phyloP scores from a whole-genome alignment of 352 stramenopile species.

The Globisporangium uncinulatum region DNA sequence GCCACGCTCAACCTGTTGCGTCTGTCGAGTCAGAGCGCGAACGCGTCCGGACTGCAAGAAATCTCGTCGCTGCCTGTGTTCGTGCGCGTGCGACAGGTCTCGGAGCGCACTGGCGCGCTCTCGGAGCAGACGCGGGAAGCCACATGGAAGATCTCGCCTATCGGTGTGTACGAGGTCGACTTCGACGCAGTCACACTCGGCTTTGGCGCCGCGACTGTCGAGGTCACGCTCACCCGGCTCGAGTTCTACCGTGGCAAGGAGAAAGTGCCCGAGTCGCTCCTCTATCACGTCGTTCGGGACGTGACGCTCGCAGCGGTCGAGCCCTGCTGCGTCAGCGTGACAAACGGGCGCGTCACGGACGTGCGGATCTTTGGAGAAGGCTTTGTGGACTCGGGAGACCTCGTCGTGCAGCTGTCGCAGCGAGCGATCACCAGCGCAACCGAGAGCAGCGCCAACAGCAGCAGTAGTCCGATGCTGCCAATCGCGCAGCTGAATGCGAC shows the following conservation, averaged over 20 bases:
- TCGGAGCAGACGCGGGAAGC: conserved; percentile 49
- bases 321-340: conserved; percentile 54
- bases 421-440: conserved; percentile 17
- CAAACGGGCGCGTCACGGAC: conserved; percentile 47
- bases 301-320: conserved; percentile 36
- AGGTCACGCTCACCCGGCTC: conserved; percentile 45
- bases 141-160: conserved; percentile 43
- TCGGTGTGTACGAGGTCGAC: conserved; percentile 55
- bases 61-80: conserved; percentile 46
- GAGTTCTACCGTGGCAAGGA: conserved; percentile 45
- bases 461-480: neutral
- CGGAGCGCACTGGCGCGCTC: conserved; percentile 37
- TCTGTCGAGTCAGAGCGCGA: conserved; percentile 18
- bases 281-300: conserved; percentile 49
- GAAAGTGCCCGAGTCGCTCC: conserved; percentile 29
- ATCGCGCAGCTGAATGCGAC: conserved; percentile 48
- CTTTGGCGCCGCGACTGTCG: conserved; percentile 39
- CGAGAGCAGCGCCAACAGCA: neutral
- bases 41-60: conserved; percentile 21
- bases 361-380: conserved; percentile 44
- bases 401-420: conserved; percentile 48
- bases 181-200: conserved; percentile 52
- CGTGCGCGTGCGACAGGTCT: conserved; percentile 45
- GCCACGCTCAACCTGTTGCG: conserved; percentile 57
- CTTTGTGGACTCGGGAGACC: conserved; percentile 58